Conservation (phyloP, 2,329 filamentous ascomycete species). For the Camptophora hylomeconis region DNA sequence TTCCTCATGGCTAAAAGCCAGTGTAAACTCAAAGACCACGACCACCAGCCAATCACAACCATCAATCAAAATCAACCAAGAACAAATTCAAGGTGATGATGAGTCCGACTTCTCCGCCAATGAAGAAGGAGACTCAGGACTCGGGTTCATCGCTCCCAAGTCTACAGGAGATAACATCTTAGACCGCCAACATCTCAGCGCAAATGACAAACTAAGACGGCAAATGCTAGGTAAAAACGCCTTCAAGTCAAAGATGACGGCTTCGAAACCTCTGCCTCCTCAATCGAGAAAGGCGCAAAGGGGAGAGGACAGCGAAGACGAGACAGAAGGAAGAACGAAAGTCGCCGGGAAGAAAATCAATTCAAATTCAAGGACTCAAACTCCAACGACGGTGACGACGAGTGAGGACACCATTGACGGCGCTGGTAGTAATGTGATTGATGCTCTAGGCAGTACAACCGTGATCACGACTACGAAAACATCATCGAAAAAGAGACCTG, state of each 20-base stretch:
- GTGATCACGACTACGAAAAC: background rate
- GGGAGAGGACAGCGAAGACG: constrained; percentile 7
- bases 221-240: constrained; percentile 4
- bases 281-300: background rate
- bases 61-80: no score
- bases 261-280: constrained; percentile 2
- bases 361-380: constrained; percentile 2
- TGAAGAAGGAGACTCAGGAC: background rate
- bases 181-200: constrained; percentile 1
- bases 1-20: no score
- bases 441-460: background rate
- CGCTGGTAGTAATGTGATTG: background rate
- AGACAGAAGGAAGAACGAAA: constrained; percentile 6
- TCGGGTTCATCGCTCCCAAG: no score
- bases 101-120: background rate
- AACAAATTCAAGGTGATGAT: constrained; percentile 1
- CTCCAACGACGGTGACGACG: background rate
- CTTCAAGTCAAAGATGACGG: background rate
- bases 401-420: background rate
- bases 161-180: constrained; percentile 1
- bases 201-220: constrained; percentile 4
- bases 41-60: no score
- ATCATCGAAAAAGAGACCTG: constrained; percentile 10
- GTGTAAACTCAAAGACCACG: no score
- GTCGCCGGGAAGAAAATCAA: no score